Base-by-base conservation (phyloP, 208 protist species). In the Leishmania major region DNA sequence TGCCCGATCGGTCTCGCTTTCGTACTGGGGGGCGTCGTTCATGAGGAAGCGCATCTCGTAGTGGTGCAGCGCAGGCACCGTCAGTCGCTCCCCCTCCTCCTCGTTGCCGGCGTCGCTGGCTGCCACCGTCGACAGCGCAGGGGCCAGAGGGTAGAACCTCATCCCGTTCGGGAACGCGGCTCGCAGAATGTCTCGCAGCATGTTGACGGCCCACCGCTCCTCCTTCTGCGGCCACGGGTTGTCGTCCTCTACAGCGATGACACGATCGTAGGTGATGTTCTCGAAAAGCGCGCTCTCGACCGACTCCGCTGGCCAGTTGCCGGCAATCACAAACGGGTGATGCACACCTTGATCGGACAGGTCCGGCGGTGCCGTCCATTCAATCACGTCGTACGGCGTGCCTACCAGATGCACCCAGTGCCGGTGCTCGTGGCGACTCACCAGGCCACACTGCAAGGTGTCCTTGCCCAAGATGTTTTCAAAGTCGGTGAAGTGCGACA, bases 401-500 rank as follows among this genome's bases (percentile, higher is more conserved):
- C 93, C 93, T n/a, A 96, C 91, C 35, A 96, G 86, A 79, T 93
- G 93, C 60, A 96, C 91, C 93, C 93, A 96, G 78, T 96, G 93
- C 55, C 89, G 87, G 79, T 95, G 78, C 74, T 80, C 59, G 75
- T 89, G 85, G 19, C 91, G 91, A 64, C 82, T 93, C 43, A 96
- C 89, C 43, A 93, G 83, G 31, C 93, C 93, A 78, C 93, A 96
- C 84, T 95, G 93, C 80, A 94, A 59, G 10, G 87, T 71, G 45
- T 94, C 93, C 51, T 87, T 88, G 57, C 93, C 93, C 25, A 96
- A 83, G n/a, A 97, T 88, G 64, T 92, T 92, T 71, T 95, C 91
- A 74, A 92, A 97, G 81, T 97, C 94, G 19, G 91, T 89, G 87
- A 93, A 96, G 81, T 95, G 92, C 40, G 92, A 95, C 94, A 97